Percentiles rank a stretch among this genome's conserved stretches.
Conservation (phyloP, 768 basidiomycete species). For the Agaricus sinodeliciosus region DNA sequence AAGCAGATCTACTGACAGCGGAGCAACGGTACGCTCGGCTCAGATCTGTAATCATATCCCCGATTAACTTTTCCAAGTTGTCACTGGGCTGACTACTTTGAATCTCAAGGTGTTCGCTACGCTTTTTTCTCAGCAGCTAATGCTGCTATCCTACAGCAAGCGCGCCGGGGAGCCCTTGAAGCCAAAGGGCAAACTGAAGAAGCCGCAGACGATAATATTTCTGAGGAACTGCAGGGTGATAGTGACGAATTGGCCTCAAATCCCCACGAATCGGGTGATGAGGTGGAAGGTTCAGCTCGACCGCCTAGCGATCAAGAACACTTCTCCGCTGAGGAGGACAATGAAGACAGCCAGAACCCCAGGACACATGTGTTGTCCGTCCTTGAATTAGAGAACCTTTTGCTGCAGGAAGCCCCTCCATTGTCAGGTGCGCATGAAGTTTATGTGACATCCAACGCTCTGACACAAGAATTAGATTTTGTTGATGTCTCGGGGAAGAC, state of each 20-base stretch:
- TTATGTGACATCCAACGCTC: neutral
- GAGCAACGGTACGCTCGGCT: slow-evolving; percentile 62
- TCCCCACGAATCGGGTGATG: slow-evolving; percentile 16
- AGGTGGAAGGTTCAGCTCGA: slow-evolving; percentile 21
- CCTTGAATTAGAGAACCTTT: slow-evolving; percentile 80
- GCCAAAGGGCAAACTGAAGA: slow-evolving; percentile 15
- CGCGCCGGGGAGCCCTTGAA: slow-evolving; percentile 42
- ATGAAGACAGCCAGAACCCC: slow-evolving; percentile 46
- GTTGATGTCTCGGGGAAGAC: slow-evolving; percentile 46
- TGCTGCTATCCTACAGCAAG: slow-evolving; percentile 78
- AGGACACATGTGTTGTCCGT: slow-evolving; percentile 79
- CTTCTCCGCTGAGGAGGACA: slow-evolving; percentile 50
- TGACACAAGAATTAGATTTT: slow-evolving; percentile 41
- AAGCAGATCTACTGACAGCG: slow-evolving; percentile 84
- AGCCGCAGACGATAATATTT: slow-evolving; percentile 4
- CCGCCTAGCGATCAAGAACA: slow-evolving; percentile 34
- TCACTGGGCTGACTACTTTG: slow-evolving; percentile 91
- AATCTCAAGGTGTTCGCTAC: slow-evolving; percentile 63
- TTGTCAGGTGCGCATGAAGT: slow-evolving; percentile 44
- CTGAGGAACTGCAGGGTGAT: slow-evolving; percentile 15
- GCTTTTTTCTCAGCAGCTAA: slow-evolving; percentile 94
- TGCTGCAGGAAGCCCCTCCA: slow-evolving; percentile 64
- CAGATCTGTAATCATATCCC: neutral
- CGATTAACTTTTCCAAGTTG: slow-evolving; percentile 35
- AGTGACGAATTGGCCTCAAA: slow-evolving; percentile 12